Base-by-base conservation (phyloP, 176 grass and related monocot species). In the Juncus inflexus region DNA sequence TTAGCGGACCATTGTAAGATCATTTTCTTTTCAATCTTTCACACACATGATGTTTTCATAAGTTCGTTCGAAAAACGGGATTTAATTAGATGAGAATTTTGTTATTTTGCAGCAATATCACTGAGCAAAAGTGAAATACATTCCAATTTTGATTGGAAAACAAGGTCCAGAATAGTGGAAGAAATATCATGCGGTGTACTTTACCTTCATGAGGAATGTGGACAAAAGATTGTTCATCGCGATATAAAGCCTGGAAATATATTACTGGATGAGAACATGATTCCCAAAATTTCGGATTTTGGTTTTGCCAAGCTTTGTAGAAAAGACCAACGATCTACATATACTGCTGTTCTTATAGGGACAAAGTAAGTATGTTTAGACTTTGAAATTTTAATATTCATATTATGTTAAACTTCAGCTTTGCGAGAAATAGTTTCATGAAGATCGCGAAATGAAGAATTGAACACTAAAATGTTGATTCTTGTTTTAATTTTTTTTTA, bases 221-320 rank as follows among this genome's bases (percentile, higher is more conserved):
- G 51, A 3, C 76, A 89, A 15, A 77, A 57, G 55, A 89, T 95
- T 76, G 76, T 72, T 62, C 85, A 95, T 78, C 15, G 87, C 28
- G 90, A 89, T 74, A 72, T 94, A 40, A 87, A 87, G 28, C 88
- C 88, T 14, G 77, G 77, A 41, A 91, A 84, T 12, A 87, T 92
- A 52, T 81, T 95, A 9, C 58, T 86, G 60, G 85, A 95, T 59
- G 79, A 86, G 10, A 83, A 55, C 3, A 86, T 95, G 19, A 62
- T 42, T 36, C 79, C 85, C 0, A 95, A 86, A 35, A 4, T 89
- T 58, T 80, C 85, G 64, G 82, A 89, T 74, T 95, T 89, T 63
- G 90, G 90, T 4, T 14, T 95, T 7, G 45, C 79, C 12, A 95
- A 95, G 56, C 43, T 95, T 42, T 88, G 87, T 0, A 84, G 77